These are phyloP conservation scores for Rhodocollybia butyracea DNA, from an alignment of 768 basidiomycete genomes.

Conservation along the genomic window DNA sequence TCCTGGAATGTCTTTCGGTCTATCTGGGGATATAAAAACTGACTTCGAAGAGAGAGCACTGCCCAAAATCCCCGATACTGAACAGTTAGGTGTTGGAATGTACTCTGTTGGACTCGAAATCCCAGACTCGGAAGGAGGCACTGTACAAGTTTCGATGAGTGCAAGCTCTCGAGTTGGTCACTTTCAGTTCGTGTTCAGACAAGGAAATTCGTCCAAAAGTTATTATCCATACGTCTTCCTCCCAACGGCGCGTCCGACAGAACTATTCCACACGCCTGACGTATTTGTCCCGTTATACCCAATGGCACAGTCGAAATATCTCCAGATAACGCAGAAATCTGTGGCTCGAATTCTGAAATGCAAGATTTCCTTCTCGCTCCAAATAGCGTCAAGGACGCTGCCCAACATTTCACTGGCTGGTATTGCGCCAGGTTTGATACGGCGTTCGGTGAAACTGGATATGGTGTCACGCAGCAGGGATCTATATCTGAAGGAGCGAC, in stretches of 20 bases:
- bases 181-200: constrained; percentile 62
- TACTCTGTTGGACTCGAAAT: constrained; percentile 54
- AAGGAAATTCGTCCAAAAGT: constrained; percentile 17
- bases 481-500: constrained; percentile 21
- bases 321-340: constrained; percentile 43
- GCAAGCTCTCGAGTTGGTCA: constrained; percentile 75
- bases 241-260: constrained; percentile 61
- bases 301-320: constrained; percentile 47
- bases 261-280: constrained; percentile 31
- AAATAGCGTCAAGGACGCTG: constrained; percentile 31
- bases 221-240: constrained; percentile 56
- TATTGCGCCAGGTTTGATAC: constrained; percentile 59
- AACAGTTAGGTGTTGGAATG: constrained; percentile 50
- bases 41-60: constrained; percentile 61
- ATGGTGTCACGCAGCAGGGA: constrained; percentile 44
- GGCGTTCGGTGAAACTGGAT: constrained; percentile 31
- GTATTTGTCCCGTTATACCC: constrained; percentile 42
- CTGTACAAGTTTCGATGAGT: constrained; percentile 54
- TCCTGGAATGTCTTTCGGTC: constrained; percentile 44
- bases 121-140: constrained; percentile 43
- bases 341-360: constrained; percentile 62
- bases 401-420: constrained; percentile 48
- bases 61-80: constrained; percentile 45
- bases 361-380: constrained; percentile 72
- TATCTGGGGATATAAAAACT: constrained; percentile 37